Evolutionary conservation across 257 asterid species (phyloP).

Genomic region (Fraxinus pennsylvanica): DNA sequence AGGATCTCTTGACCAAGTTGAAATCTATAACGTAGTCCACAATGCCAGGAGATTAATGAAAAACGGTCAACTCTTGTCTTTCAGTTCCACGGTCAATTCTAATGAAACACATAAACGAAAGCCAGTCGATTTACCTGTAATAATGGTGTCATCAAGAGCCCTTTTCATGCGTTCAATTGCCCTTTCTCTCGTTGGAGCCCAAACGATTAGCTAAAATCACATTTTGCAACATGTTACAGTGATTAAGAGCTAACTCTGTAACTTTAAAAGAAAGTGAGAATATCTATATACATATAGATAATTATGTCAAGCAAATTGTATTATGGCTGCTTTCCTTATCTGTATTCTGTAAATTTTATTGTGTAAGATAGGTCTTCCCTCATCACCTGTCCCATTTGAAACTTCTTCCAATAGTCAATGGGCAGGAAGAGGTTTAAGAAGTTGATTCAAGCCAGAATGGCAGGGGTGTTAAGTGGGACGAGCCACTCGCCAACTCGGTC

Average conservation of each 20-base stretch:
- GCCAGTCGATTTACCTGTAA: conserved; percentile 55
- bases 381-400: no score
- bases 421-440: no score
- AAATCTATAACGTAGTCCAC: not conserved
- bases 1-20: not conserved
- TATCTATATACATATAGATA: not conserved
- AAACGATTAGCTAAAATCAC: conserved; percentile 75
- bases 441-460: no score
- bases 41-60: conserved; percentile 1
- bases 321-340: not conserved
- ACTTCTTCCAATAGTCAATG: no score
- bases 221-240: conserved; percentile 23
- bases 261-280: conserved; percentile 20
- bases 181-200: conserved; percentile 98
- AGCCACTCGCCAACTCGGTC: no score
- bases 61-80: not conserved
- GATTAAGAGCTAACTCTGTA: conserved; percentile 13
- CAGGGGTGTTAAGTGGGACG: no score
- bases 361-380: no score
- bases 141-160: conserved; percentile 90
- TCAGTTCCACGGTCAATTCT: conserved; percentile 12
- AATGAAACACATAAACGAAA: not conserved
- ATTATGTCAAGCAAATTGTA: conserved; percentile 8
- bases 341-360: no score
- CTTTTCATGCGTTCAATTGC: conserved; percentile 98